Base-by-base conservation (phyloP, 2,329 filamentous ascomycete species). In the Alternaria metachromatica region DNA sequence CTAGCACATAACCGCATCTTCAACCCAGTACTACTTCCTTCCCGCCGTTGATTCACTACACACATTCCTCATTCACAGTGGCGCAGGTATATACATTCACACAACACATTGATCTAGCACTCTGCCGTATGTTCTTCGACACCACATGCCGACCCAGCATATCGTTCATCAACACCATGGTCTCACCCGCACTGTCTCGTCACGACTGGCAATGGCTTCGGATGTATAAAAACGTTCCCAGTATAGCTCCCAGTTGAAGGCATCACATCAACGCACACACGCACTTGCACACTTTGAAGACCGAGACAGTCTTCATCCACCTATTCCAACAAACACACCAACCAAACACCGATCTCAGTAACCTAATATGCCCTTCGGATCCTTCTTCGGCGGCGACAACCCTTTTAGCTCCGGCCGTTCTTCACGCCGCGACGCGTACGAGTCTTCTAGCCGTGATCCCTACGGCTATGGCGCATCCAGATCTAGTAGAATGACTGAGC, bases 1-100 rank as follows among this genome's bases (percentile, higher is more conserved):
- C 33, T 1, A n/a, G 8, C n/a, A 10, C 15, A 9, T 37, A 10
- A 37, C 15, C 33, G 33, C 15, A 2, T n/a, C 33, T 37, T 37
- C n/a, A 6, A 0, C 2, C 37, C 3, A 1, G n/a, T 11, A 5
- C 9, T 18, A 1, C n/a, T n/a, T 4, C 33, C 9, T n/a, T 11
- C 9, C 37, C 37, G 0, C 37, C 37, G 5, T 41, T 0, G 1
- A 5, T 11, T 18, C 37, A 41, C 37, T 18, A 41, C 1, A 41
- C 1, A 41, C n/a, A 41, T 5, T 9, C 5, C 4, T 6, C 37
- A 41, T 41, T 41, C 37, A 41, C 37, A 41, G 15, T 41, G 15
- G 8, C 21, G 1, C n/a, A 30, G 7, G 3, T 23, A 8, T 20
- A 56, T 46, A 56, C 10, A 56, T 33, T 56, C 54, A 33, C 43